A percentile compares a stretch with the other conserved stretches of the same genome.
These are phyloP conservation scores for Ceratobasidium sp. DNA, from an alignment of 1,284 basidiomycete genomes.

Conservation along the genomic window DNA sequence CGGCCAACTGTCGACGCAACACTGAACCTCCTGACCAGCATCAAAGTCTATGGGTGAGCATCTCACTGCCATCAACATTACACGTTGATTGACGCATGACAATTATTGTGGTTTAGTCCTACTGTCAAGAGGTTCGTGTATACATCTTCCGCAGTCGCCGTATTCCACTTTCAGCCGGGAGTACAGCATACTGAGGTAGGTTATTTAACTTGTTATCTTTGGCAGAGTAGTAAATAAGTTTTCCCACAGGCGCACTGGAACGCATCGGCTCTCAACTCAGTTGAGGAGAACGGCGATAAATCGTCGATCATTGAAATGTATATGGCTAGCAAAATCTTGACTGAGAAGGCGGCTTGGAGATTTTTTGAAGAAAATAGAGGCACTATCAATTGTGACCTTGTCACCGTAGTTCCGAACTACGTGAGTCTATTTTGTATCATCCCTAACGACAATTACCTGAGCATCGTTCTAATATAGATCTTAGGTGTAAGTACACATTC, in stretches of 20 bases:
- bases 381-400: constrained; percentile 46
- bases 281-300: constrained; percentile 52
- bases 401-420: constrained; percentile 47
- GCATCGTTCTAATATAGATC: constrained; percentile 6
- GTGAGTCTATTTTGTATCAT: constrained; percentile 4
- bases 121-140: constrained; percentile 11
- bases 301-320: constrained; percentile 54
- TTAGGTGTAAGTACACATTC: neutral
- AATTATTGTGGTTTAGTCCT: neutral
- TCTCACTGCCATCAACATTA: neutral
- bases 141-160: constrained; percentile 7
- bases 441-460: neutral
- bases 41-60: constrained; percentile 24
- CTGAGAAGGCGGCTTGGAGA: constrained; percentile 56
- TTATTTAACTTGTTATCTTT: neutral
- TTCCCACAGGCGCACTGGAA: constrained; percentile 51
- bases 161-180: neutral
- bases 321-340: constrained; percentile 56
- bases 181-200: constrained; percentile 23
- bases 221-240: neutral
- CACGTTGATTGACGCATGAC: too few species aligned
- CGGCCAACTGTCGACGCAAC: constrained; percentile 10
- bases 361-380: constrained; percentile 54
- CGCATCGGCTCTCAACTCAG: constrained; percentile 50
- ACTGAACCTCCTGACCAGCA: constrained; percentile 13